phyloP scores from a whole-genome alignment of 257 asterid genomes.

The Dorcoceras hygrometricum region DNA sequence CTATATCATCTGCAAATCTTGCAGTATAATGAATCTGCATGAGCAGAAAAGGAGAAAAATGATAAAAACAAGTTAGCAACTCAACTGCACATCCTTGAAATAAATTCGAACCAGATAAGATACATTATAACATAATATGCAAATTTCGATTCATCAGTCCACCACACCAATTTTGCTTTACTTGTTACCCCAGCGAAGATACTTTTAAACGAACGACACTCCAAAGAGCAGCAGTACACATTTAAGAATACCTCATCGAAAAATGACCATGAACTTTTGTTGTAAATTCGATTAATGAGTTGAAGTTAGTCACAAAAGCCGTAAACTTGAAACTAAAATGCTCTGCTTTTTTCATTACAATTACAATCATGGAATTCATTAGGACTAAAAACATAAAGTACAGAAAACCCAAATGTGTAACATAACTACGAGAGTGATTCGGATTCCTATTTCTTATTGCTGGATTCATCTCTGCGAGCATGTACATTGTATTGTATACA shows the following conservation, averaged over 20 bases:
- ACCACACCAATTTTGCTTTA: background rate
- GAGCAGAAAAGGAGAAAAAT: slow-evolving; percentile 10
- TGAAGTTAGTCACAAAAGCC: too few species aligned
- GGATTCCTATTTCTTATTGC: too few species aligned
- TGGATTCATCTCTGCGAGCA: too few species aligned
- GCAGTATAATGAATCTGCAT: slow-evolving; percentile 84
- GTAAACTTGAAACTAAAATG: background rate
- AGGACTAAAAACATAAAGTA: too few species aligned
- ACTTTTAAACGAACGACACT: too few species aligned
- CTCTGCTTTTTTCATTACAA: background rate
- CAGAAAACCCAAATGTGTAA: too few species aligned
- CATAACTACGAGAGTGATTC: too few species aligned
- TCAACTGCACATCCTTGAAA: background rate
- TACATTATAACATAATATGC: background rate
- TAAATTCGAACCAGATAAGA: slow-evolving; percentile 1
- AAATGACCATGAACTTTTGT: background rate
- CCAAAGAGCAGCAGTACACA: background rate
- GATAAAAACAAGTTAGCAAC: background rate
- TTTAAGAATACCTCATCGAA: background rate
- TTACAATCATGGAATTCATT: background rate
- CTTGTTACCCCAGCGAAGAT: background rate
- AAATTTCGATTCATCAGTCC: background rate
- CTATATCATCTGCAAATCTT: slow-evolving; percentile 78
- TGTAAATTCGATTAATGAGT: too few species aligned
- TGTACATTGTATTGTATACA: too few species aligned